Percentiles rank a stretch among this genome's conserved stretches.
phyloP scores from a whole-genome alignment of 2,329 filamentous ascomycete species.

The Phialophora macrospora region DNA sequence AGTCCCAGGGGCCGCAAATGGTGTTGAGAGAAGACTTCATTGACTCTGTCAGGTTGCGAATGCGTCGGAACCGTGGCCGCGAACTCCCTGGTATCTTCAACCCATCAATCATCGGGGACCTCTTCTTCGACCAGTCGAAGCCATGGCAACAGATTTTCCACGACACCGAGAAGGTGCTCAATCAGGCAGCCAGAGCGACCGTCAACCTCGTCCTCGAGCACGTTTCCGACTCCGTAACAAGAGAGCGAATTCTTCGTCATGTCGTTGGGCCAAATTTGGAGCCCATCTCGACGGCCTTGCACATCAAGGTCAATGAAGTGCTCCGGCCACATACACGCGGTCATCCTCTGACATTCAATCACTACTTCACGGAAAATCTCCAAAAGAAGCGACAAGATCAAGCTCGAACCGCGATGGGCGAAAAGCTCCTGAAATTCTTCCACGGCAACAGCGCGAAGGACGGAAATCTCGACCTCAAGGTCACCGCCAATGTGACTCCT shows the following conservation, averaged over 20 bases:
- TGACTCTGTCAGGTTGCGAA: conserved; percentile 21
- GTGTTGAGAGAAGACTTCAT: conserved; percentile 20
- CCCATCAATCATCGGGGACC: conserved; percentile 42
- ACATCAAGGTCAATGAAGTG: conserved; percentile 53
- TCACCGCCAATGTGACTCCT: neutral
- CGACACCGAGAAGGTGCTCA: conserved; percentile 36
- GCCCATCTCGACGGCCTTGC: conserved; percentile 39
- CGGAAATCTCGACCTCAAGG: neutral
- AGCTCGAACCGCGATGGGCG: conserved; percentile 1
- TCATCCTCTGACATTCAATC: conserved; percentile 47
- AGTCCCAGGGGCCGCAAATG: conserved; percentile 5
- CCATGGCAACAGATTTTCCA: conserved; percentile 45
- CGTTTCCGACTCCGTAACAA: conserved; percentile 39
- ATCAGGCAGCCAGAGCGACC: conserved; percentile 39
- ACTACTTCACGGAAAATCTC: conserved; percentile 45
- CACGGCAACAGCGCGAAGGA: neutral
- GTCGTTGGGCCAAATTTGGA: conserved; percentile 41
- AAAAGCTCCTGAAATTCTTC: conserved; percentile 22
- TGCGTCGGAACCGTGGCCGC: conserved; percentile 39
- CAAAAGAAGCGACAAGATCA: conserved; percentile 37
- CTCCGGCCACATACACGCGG: conserved; percentile 52
- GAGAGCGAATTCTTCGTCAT: conserved; percentile 29
- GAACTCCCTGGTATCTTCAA: conserved; percentile 46
- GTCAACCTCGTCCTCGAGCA: conserved; percentile 39
- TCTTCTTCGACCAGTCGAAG: conserved; percentile 45